A percentile compares a stretch with the other conserved stretches of the same genome.
phyloP scores from a whole-genome alignment of 2,329 filamentous ascomycete genomes.

The Epichloe sibirici region DNA sequence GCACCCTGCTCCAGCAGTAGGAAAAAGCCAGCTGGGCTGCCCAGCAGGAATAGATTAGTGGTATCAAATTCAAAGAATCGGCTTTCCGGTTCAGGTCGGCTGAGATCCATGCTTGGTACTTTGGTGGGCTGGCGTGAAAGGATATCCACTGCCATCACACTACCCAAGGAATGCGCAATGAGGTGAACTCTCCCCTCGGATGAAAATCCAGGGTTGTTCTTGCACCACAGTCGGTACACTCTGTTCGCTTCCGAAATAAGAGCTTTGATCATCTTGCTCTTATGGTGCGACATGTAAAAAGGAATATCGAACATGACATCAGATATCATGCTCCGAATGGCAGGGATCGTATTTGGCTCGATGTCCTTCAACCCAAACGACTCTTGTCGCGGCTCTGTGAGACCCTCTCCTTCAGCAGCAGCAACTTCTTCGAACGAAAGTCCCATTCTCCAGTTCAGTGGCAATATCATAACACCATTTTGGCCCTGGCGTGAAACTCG shows the following conservation, averaged over 20 bases:
- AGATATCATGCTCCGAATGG: constrained; percentile 84
- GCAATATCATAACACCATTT: constrained; percentile 85
- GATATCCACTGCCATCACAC: constrained; percentile 87
- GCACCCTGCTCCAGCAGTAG: constrained; percentile 64
- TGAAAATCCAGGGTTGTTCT: constrained; percentile 80
- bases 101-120: constrained; percentile 39
- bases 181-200: constrained; percentile 76
- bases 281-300: constrained; percentile 94
- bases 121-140: constrained; percentile 76
- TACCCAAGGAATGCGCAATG: constrained; percentile 86
- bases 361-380: constrained; percentile 70
- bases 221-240: constrained; percentile 91
- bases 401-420: constrained; percentile 41
- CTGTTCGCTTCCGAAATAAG: constrained; percentile 85
- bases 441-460: constrained; percentile 85
- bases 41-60: constrained; percentile 75
- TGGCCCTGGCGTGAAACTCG: constrained; percentile 63
- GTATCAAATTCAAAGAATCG: constrained; percentile 84
- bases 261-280: constrained; percentile 85
- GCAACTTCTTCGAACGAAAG: constrained; percentile 77
- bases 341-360: constrained; percentile 79
- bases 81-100: constrained; percentile 28
- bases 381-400: constrained; percentile 40
- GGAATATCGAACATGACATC: constrained; percentile 98
- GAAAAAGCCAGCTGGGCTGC: constrained; percentile 88